These are phyloP conservation scores for Mycosarcoma mackinlayi DNA, from an alignment of 1,284 basidiomycete genomes.

Conservation along the genomic window DNA sequence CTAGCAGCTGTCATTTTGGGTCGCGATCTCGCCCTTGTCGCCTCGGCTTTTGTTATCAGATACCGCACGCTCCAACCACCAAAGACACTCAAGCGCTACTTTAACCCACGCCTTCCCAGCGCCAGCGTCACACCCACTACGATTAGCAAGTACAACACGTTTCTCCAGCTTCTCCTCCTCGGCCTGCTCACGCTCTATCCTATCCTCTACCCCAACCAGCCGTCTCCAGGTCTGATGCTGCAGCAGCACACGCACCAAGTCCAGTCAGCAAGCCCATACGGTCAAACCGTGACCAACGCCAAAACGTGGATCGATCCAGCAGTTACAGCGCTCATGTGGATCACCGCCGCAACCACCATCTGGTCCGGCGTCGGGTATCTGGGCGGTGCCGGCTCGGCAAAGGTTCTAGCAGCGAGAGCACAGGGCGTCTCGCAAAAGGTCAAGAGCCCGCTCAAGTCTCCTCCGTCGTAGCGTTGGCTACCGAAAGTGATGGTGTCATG, in stretches of 20 bases:
- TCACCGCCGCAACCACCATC: constrained; percentile 87
- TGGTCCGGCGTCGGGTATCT: constrained; percentile 92
- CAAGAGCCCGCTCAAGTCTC: constrained; percentile 6
- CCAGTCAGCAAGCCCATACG: background rate
- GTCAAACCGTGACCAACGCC: background rate
- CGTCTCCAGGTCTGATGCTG: constrained; percentile 15
- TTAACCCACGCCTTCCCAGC: constrained; percentile 92
- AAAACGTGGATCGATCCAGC: constrained; percentile 53
- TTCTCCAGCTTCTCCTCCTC: constrained; percentile 89
- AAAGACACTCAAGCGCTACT: constrained; percentile 90
- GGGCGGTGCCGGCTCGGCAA: constrained; percentile 36
- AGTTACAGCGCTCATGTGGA: constrained; percentile 73
- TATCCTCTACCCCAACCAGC: constrained; percentile 72
- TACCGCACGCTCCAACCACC: constrained; percentile 88
- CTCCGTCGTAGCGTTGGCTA: background rate
- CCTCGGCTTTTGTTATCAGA: constrained; percentile 93
- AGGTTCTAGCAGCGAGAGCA: constrained; percentile 19
- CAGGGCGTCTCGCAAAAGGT: constrained; percentile 3
- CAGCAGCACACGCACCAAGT: background rate
- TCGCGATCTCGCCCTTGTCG: constrained; percentile 84
- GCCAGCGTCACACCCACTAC: constrained; percentile 89
- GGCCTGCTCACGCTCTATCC: constrained; percentile 86
- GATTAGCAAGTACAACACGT: constrained; percentile 78
- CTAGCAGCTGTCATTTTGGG: constrained; percentile 88
- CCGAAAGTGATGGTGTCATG: constrained; percentile 1